Base-by-base conservation (phyloP, 1,284 basidiomycete species). In the Austroboletus novae-zelandiae region DNA sequence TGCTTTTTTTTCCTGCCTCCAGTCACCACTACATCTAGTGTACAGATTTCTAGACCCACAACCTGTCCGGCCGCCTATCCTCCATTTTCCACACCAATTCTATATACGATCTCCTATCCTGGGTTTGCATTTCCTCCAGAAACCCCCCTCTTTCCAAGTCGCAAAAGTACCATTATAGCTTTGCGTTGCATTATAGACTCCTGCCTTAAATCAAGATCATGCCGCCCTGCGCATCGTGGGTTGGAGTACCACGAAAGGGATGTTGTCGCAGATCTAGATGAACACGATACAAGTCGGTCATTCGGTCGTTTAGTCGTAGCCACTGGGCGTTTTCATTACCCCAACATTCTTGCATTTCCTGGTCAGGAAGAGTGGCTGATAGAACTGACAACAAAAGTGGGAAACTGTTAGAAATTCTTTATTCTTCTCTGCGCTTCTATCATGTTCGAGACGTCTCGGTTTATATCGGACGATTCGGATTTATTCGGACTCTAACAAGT, bases 241-340 rank as follows among this genome's bases (percentile, higher is more conserved):
- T 63, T 17, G 78, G 78, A 5, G 69, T 68, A 40, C 53, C 69
- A 63, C 9, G 25, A 56, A 5, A 78, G 80, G 81, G 68, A 75
- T 36, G 51, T 70, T 36, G 51, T 70, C n/a, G 47, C 52, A 2
- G 56, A 64, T 37, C 52, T 55, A n/a, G 45, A 57, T 3, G 55
- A 50, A 14, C 47, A 48, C 45, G 41, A 49, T 32, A 57, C 27
- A 40, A 53, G 32, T 49, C 57, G 42, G 54, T 47, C 59, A 2
- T 78, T 78, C 55, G 75, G 81, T 55, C 80, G 82, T 57, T 67
- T 83, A 30, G 67, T 83, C 36, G 72, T 80, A 25, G 79, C 78
- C 27, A 75, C 66, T 30, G 81, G 80, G 5, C 77, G 80, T 53
- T 75, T 80, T 52, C 78, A 79, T 55, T 25, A 50, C 20, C 80